These are phyloP conservation scores for Quambalaria eucalypti DNA, from an alignment of 1,284 basidiomycete genomes.

Conservation along the genomic window DNA sequence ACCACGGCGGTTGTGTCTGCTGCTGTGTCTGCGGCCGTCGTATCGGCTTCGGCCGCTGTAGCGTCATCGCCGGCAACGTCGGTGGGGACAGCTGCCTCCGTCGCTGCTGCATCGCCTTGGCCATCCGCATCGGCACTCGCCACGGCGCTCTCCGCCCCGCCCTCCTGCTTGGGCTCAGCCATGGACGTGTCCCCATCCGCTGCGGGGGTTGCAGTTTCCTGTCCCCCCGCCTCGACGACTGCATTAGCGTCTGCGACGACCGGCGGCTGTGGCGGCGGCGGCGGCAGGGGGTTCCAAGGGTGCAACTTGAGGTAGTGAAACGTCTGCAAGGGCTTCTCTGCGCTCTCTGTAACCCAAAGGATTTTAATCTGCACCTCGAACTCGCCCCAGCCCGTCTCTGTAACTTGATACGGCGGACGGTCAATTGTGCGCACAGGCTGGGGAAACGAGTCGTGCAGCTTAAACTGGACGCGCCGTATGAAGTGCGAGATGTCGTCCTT, in stretches of 20 bases:
- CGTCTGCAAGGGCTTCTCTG: conserved; percentile 77
- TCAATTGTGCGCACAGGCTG: conserved; percentile 88
- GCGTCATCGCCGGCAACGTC: not conserved
- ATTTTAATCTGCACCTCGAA: conserved; percentile 93
- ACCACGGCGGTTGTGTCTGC: conserved; percentile 6
- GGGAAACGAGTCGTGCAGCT: conserved; percentile 91
- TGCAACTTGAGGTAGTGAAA: conserved; percentile 94
- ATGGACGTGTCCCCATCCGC: conserved; percentile 52
- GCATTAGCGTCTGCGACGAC: no score
- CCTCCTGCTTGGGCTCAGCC: conserved; percentile 13
- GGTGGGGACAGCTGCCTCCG: not conserved
- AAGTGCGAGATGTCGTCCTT: conserved; percentile 45
- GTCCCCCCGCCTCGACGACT: conserved; percentile 42
- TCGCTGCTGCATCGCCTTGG: conserved; percentile 3
- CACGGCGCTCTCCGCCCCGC: conserved; percentile 13
- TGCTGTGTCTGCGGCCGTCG: conserved; percentile 5
- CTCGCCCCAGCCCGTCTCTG: conserved; percentile 98
- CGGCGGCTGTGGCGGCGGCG: no score
- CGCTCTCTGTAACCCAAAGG: conserved; percentile 80
- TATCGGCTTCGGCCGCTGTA: not conserved
- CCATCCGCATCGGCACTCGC: conserved; percentile 1
- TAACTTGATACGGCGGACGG: conserved; percentile 83
- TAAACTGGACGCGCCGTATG: conserved; percentile 84
- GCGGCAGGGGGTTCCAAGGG: conserved; percentile 62
- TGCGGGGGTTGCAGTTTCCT: conserved; percentile 55